Evolutionary conservation across 768 basidiomycete species (phyloP).

Genomic region (Trametopsis cervina): DNA sequence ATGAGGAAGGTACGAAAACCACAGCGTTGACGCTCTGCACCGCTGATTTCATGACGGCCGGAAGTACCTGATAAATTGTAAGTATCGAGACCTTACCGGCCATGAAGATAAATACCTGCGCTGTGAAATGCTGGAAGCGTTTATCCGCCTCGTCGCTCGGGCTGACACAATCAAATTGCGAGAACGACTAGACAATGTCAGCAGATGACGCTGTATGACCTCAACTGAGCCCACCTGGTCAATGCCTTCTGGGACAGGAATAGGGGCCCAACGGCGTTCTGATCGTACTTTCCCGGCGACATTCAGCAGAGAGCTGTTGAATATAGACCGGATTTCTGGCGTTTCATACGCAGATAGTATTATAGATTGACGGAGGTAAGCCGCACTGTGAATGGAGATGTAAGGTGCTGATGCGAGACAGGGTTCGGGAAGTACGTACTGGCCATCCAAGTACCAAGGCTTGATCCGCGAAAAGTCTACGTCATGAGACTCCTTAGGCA

Average conservation of each 20-base stretch:
- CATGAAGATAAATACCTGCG: conserved; percentile 61
- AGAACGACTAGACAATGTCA: conserved; percentile 46
- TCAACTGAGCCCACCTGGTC: conserved; percentile 50
- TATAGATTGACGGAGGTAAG: conserved; percentile 85
- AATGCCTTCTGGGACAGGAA: conserved; percentile 78
- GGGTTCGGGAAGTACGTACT: conserved; percentile 52
- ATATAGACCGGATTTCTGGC: conserved; percentile 79
- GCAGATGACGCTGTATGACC: background rate
- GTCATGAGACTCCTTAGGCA: conserved; percentile 91
- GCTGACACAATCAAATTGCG: conserved; percentile 64
- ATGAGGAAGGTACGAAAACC: conserved; percentile 90
- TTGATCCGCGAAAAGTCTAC: conserved; percentile 96
- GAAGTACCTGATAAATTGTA: conserved; percentile 58
- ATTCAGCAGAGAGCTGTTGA: conserved; percentile 70
- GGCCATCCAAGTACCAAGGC: conserved; percentile 94
- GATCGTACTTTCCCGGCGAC: conserved; percentile 77
- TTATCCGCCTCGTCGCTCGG: conserved; percentile 79
- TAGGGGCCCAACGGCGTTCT: conserved; percentile 61
- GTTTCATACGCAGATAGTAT: conserved; percentile 84
- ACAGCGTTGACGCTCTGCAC: conserved; percentile 86
- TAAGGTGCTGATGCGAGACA: background rate
- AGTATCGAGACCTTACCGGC: background rate
- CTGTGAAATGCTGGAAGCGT: conserved; percentile 82
- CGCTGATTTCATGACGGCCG: conserved; percentile 81
- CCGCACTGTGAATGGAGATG: conserved; percentile 53